Percentiles rank a stretch among this genome's conserved stretches.
phyloP scores from a whole-genome alignment of 176 grass and related monocot species.

The Canna indica region DNA sequence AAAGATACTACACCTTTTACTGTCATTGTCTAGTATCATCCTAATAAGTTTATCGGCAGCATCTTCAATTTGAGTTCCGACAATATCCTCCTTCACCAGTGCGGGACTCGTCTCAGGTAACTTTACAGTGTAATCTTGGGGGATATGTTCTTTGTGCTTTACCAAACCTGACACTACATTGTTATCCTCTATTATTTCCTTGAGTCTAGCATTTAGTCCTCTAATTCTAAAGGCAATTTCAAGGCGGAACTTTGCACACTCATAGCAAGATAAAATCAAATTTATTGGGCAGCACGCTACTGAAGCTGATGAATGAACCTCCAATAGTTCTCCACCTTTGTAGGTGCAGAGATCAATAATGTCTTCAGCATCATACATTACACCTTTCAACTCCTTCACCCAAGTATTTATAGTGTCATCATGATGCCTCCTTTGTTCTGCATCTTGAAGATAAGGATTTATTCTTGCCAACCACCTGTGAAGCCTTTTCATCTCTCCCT shows the following conservation, averaged over 20 bases:
- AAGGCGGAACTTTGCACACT: neutral
- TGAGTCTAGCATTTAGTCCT: too few species aligned
- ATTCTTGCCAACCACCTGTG: slow-evolving; percentile 2
- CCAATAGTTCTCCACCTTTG: slow-evolving; percentile 19
- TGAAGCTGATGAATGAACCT: neutral
- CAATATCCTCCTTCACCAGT: neutral
- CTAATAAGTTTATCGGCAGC: too few species aligned
- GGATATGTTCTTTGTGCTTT: rapidly evolving
- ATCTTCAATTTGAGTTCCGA: too few species aligned
- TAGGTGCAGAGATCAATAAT: slow-evolving; percentile 29
- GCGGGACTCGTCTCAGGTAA: neutral
- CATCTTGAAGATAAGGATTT: slow-evolving; percentile 8
- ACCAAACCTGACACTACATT: too few species aligned
- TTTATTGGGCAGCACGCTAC: neutral
- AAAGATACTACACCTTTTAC: too few species aligned
- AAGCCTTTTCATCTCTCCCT: slow-evolving; percentile 14
- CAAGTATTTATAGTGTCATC: slow-evolving; percentile 13
- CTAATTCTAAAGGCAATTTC: too few species aligned
- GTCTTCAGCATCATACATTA: slow-evolving; percentile 34
- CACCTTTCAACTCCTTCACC: too few species aligned
- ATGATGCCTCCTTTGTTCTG: slow-evolving; percentile 14
- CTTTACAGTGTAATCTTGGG: too few species aligned
- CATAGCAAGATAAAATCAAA: neutral
- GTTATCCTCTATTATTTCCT: too few species aligned
- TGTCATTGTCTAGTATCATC: too few species aligned